phyloP scores from a whole-genome alignment of 805 yeast genomes.

The Peterozyma xylosa region DNA sequence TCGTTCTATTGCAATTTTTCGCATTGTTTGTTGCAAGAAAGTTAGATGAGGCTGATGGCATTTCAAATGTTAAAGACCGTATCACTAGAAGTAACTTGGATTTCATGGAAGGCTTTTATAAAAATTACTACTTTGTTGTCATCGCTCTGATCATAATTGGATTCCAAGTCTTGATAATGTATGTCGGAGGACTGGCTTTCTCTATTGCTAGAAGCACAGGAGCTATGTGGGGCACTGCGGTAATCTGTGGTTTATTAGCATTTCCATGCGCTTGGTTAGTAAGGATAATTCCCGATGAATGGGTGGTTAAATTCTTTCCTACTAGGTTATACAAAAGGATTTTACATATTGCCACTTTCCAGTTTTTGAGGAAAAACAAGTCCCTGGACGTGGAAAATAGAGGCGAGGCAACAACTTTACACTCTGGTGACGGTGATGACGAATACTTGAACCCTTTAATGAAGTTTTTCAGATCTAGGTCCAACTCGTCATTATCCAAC shows the following conservation, averaged over 20 bases:
- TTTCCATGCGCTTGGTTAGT: conserved; percentile 74
- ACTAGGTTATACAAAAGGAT: conserved; percentile 34
- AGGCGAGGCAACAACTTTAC: too few species aligned
- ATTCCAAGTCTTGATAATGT: conserved; percentile 85
- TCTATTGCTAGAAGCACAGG: conserved; percentile 73
- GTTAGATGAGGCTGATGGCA: conserved; percentile 78
- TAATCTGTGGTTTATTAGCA: conserved; percentile 72
- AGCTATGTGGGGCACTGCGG: conserved; percentile 84
- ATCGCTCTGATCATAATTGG: conserved; percentile 74
- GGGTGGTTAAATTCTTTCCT: conserved; percentile 65
- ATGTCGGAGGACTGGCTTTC: conserved; percentile 95
- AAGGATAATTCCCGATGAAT: conserved; percentile 76
- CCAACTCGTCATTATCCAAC: conserved; percentile 6
- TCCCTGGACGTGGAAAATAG: conserved; percentile 7
- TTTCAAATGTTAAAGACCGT: conserved; percentile 48
- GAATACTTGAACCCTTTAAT: too few species aligned
- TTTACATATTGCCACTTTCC: conserved; percentile 13
- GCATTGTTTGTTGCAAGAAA: conserved; percentile 87
- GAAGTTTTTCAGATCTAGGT: too few species aligned
- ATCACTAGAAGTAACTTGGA: conserved; percentile 61
- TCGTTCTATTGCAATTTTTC: conserved; percentile 97
- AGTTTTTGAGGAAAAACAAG: conserved; percentile 10
- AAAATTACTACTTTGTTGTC: conserved; percentile 74
- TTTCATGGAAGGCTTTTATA: conserved; percentile 72
- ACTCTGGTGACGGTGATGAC: conserved; percentile 5